phyloP scores from a whole-genome alignment of 1,284 basidiomycete species.

The Ceratorhiza oryzae-sativae region DNA sequence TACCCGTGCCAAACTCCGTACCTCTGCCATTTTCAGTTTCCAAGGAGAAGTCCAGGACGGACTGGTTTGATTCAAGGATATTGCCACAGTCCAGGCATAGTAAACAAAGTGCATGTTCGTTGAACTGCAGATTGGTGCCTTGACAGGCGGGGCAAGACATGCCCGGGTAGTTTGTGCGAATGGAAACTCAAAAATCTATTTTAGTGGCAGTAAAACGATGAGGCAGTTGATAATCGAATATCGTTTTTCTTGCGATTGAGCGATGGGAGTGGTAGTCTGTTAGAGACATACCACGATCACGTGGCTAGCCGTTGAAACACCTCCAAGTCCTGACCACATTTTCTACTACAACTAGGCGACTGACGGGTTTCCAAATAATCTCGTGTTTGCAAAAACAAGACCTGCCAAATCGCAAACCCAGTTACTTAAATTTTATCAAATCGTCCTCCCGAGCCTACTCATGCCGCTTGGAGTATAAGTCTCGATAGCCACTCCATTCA shows the following conservation, averaged over 20 bases:
- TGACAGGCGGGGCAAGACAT: conserved; percentile 21
- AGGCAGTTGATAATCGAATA: not conserved
- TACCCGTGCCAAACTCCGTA: conserved; percentile 37
- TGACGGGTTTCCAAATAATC: not conserved
- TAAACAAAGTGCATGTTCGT: conserved; percentile 14
- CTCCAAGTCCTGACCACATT: not conserved
- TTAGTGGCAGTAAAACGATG: not conserved
- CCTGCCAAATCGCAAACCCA: too few species aligned
- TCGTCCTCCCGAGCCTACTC: too few species aligned
- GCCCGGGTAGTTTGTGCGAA: not conserved
- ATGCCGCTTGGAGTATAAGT: not conserved
- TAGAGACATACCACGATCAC: conserved; percentile 5
- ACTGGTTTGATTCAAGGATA: conserved; percentile 22
- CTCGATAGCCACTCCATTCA: not conserved
- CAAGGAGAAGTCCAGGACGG: conserved; percentile 28
- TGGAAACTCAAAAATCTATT: not conserved
- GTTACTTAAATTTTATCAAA: too few species aligned
- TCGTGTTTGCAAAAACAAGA: not conserved
- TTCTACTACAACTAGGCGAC: not conserved
- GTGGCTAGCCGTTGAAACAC: not conserved
- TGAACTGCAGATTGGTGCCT: conserved; percentile 10
- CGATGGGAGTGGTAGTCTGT: not conserved
- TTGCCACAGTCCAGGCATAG: conserved; percentile 25
- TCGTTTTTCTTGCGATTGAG: not conserved
- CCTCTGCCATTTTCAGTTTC: conserved; percentile 36